These are phyloP conservation scores for Nakazawaea laoshanensis DNA, from an alignment of 805 yeast species.

Conservation along the genomic window DNA sequence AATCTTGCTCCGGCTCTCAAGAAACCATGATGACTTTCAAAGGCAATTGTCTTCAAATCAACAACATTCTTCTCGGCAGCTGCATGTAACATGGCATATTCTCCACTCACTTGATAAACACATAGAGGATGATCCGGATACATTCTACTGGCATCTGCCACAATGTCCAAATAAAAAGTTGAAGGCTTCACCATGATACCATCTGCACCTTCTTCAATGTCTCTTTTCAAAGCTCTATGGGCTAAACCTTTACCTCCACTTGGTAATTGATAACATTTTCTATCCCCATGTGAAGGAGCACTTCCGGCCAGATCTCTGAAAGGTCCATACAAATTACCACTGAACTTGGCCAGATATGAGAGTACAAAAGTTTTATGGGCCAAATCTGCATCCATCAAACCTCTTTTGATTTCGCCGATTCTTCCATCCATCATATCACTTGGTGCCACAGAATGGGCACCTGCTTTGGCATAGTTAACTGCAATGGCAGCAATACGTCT, in stretches of 20 bases:
- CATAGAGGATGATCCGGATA: conserved; percentile 84
- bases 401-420: conserved; percentile 77
- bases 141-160: conserved; percentile 78
- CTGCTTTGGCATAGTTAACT: conserved; percentile 90
- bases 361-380: conserved; percentile 86
- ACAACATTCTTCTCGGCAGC: conserved; percentile 94
- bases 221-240: conserved; percentile 81
- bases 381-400: conserved; percentile 68
- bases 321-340: conserved; percentile 90
- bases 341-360: conserved; percentile 92
- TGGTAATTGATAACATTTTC: conserved; percentile 90
- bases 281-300: conserved; percentile 81
- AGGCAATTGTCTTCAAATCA: conserved; percentile 71
- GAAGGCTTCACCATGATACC: conserved; percentile 95
- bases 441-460: conserved; percentile 94
- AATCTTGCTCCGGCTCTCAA: conserved; percentile 94
- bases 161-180: conserved; percentile 86
- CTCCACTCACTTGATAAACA: conserved; percentile 96
- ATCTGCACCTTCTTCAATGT: conserved; percentile 88
- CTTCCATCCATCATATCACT: conserved; percentile 98
- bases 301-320: conserved; percentile 97
- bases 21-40: conserved; percentile 86
- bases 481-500: conserved; percentile 90
- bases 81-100: conserved; percentile 95
- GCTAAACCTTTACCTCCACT: conserved; percentile 91